Evolutionary conservation across 352 stramenopile species (phyloP).

Genomic region (Pythium dissotocum): DNA sequence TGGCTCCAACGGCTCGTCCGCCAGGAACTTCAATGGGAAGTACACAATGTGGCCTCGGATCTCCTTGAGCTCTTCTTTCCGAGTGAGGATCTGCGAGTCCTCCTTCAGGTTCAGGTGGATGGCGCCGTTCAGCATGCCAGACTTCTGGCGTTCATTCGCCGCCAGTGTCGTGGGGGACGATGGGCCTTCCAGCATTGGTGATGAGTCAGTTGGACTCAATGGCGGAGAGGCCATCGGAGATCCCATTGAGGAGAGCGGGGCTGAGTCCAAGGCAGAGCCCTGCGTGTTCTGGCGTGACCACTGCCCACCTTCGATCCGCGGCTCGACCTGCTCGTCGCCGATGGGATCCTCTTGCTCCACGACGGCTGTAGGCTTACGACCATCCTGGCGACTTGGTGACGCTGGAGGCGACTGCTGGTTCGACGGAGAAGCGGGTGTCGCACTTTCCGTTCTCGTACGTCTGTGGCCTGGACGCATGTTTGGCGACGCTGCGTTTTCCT

Average conservation of each 20-base stretch:
- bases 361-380: slow-evolving; percentile 17
- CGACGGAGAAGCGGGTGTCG: not conserved
- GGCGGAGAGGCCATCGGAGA: slow-evolving; percentile 1
- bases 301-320: slow-evolving; percentile 11
- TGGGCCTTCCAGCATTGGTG: not conserved
- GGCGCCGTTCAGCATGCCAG: slow-evolving; percentile 48
- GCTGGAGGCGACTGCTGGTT: slow-evolving; percentile 1
- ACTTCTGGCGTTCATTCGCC: slow-evolving; percentile 14
- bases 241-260: not conserved
- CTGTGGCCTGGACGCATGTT: slow-evolving; percentile 17
- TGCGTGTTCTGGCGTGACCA: slow-evolving; percentile 4
- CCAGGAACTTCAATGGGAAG: slow-evolving; percentile 85
- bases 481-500: not conserved
- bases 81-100: slow-evolving; percentile 53
- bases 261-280: not conserved
- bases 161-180: not conserved
- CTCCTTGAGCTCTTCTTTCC: slow-evolving; percentile 66
- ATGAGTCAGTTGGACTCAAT: not conserved
- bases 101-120: slow-evolving; percentile 79
- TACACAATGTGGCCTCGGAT: slow-evolving; percentile 84
- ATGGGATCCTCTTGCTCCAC: slow-evolving; percentile 25
- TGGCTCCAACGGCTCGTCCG: slow-evolving; percentile 78
- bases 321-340: slow-evolving; percentile 19
- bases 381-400: slow-evolving; percentile 4
- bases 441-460: slow-evolving; percentile 17